Evolutionary conservation across 306 rosid genomes (phyloP).

Genomic region (Pyrus pyrifolia): DNA sequence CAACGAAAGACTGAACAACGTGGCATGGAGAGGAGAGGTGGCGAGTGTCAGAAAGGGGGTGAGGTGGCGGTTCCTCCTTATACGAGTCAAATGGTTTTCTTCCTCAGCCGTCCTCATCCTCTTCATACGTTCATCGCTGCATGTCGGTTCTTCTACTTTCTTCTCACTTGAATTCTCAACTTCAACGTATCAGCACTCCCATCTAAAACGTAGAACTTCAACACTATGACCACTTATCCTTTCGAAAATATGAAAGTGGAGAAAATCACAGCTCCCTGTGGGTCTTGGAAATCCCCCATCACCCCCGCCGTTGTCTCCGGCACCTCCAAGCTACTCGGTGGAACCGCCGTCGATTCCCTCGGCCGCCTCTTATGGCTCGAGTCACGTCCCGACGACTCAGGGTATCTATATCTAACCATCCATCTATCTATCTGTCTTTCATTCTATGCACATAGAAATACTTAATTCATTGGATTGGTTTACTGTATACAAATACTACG

Average conservation of each 20-base stretch:
- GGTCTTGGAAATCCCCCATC: conserved; percentile 88
- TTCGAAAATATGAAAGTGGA: background rate
- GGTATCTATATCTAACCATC: conserved; percentile 34
- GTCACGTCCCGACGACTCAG: conserved; percentile 72
- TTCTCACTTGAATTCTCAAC: background rate
- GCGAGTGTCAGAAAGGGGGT: background rate
- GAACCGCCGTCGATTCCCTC: conserved; percentile 50
- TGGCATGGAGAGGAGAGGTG: background rate
- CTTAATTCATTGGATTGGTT: background rate
- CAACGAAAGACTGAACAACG: background rate
- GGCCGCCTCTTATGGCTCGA: conserved; percentile 85
- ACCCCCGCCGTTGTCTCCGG: conserved; percentile 79
- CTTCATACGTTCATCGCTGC: background rate
- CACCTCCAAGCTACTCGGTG: conserved; percentile 69
- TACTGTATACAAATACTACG: too few species aligned
- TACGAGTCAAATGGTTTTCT: background rate
- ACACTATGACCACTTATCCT: too few species aligned
- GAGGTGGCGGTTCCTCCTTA: background rate
- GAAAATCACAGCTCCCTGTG: conserved; percentile 25
- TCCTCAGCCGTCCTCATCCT: background rate
- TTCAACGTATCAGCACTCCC: background rate
- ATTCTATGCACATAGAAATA: too few species aligned
- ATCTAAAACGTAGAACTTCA: too few species aligned
- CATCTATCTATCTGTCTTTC: background rate
- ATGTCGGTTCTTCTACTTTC: too few species aligned